These are phyloP conservation scores for Enterocytospora artemiae DNA, from an alignment of 371 early-diverging fungal genomes.

Conservation along the genomic window DNA sequence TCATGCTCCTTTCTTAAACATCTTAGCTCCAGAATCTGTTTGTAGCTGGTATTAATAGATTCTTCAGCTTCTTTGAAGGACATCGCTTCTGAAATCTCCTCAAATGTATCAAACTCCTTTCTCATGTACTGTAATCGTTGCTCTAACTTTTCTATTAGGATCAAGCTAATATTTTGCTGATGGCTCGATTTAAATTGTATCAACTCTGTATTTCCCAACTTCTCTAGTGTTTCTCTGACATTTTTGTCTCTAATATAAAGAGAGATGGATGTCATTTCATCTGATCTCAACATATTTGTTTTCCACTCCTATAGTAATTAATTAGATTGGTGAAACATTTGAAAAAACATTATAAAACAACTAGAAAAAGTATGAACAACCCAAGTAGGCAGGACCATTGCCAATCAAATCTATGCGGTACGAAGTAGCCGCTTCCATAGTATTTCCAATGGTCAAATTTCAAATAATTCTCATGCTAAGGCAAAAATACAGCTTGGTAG, in stretches of 20 bases:
- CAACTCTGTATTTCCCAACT: slow-evolving; percentile 46
- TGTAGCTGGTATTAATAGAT: slow-evolving; percentile 50
- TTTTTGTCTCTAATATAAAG: slow-evolving; percentile 55
- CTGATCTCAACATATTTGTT: slow-evolving; percentile 52
- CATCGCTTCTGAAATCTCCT: slow-evolving; percentile 7
- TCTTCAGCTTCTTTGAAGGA: slow-evolving; percentile 27
- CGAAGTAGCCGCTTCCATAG: no score
- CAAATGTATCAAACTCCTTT: slow-evolving; percentile 26
- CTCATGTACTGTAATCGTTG: slow-evolving; percentile 37
- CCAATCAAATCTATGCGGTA: no score
- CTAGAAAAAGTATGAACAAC: neutral
- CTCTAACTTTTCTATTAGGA: slow-evolving; percentile 42
- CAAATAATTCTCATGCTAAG: no score
- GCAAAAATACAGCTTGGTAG: no score
- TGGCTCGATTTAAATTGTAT: slow-evolving; percentile 48
- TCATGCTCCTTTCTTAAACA: slow-evolving; percentile 43
- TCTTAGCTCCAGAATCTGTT: slow-evolving; percentile 44
- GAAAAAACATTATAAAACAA: neutral
- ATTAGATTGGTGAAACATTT: neutral
- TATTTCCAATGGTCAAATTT: no score
- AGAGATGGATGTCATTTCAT: slow-evolving; percentile 47
- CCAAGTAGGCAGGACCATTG: no score
- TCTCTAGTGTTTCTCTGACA: slow-evolving; percentile 40
- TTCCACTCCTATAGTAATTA: neutral
- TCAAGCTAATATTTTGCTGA: slow-evolving; percentile 27